A percentile compares a stretch with the other conserved stretches of the same genome.
Evolutionary conservation across 2,329 filamentous ascomycete species (phyloP).

Genomic region (Scedosporium aurantiacum): DNA sequence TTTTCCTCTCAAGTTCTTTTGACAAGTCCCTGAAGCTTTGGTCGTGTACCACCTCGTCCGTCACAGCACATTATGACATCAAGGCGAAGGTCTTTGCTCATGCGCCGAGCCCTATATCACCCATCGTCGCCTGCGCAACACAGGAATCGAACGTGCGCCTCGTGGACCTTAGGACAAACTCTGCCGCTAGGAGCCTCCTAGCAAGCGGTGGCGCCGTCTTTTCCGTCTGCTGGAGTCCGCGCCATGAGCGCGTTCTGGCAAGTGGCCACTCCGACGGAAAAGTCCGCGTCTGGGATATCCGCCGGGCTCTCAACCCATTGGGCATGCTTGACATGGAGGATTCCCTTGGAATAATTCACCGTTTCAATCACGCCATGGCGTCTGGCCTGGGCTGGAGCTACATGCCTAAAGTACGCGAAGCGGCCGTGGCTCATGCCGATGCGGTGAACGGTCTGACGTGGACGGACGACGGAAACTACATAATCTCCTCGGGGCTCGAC

Average conservation of each 20-base stretch:
- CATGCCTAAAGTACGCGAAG: constrained; percentile 30
- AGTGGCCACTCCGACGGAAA: constrained; percentile 79
- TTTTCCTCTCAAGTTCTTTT: constrained; percentile 68
- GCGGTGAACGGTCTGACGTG: constrained; percentile 77
- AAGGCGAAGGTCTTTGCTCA: constrained; percentile 65
- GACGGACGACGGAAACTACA: constrained; percentile 66
- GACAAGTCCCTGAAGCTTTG: constrained; percentile 69
- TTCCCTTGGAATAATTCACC: constrained; percentile 52
- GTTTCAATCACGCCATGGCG: constrained; percentile 21
- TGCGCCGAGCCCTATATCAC: constrained; percentile 61
- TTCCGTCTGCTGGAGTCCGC: constrained; percentile 70
- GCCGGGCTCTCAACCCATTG: constrained; percentile 64
- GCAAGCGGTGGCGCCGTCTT: constrained; percentile 59
- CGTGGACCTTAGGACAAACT: constrained; percentile 74
- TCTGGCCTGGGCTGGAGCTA: constrained; percentile 19
- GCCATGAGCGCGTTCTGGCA: constrained; percentile 66
- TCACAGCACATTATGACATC: constrained; percentile 58
- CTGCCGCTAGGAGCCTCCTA: constrained; percentile 57
- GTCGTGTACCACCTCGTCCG: constrained; percentile 49
- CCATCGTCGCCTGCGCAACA: constrained; percentile 80
- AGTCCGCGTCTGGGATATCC: constrained; percentile 77
- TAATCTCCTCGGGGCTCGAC: constrained; percentile 77
- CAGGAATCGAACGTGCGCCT: constrained; percentile 76
- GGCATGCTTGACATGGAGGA: constrained; percentile 78
- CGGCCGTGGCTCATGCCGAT: constrained; percentile 61